Evolutionary conservation across 2,329 filamentous ascomycete genomes (phyloP).

Genomic region (Colletotrichum plurivorum): DNA sequence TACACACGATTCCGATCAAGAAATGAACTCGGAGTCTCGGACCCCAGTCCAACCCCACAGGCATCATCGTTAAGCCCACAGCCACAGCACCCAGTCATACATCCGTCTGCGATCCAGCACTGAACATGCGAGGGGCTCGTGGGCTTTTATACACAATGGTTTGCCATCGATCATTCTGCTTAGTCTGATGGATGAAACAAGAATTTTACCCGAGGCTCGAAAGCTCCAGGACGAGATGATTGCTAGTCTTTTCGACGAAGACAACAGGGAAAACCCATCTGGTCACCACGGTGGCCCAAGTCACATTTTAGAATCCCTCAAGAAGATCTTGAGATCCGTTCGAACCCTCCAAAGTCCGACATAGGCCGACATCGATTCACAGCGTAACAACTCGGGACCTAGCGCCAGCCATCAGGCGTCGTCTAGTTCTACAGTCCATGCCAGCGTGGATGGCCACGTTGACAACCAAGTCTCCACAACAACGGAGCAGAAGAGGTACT

Average conservation of each 20-base stretch:
- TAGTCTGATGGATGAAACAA: conserved; percentile 35
- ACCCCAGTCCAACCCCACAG: conserved; percentile 8
- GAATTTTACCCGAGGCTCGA: conserved; percentile 11
- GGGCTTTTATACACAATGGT: conserved; percentile 38
- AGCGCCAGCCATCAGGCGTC: not conserved
- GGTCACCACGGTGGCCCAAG: not conserved
- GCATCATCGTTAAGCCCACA: conserved; percentile 5
- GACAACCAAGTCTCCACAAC: no score
- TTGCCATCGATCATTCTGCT: conserved; percentile 30
- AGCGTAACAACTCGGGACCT: not conserved
- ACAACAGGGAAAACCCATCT: not conserved
- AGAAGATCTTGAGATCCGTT: conserved; percentile 20
- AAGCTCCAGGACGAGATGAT: conserved; percentile 11
- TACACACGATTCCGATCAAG: no score
- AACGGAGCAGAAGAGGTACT: not conserved
- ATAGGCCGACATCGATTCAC: not conserved
- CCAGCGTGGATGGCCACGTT: no score
- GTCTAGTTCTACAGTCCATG: not conserved
- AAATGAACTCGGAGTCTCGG: no score
- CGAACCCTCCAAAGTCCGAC: conserved; percentile 5
- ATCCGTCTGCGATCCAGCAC: conserved; percentile 33
- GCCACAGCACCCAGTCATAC: conserved; percentile 26
- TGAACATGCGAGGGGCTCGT: conserved; percentile 30
- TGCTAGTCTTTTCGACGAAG: not conserved
- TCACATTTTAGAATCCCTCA: not conserved